Evolutionary conservation across 805 yeast species (phyloP), one percentile per base, ranked within the genome.

Genomic region (Schwanniomyces vanrijiae): DNA sequence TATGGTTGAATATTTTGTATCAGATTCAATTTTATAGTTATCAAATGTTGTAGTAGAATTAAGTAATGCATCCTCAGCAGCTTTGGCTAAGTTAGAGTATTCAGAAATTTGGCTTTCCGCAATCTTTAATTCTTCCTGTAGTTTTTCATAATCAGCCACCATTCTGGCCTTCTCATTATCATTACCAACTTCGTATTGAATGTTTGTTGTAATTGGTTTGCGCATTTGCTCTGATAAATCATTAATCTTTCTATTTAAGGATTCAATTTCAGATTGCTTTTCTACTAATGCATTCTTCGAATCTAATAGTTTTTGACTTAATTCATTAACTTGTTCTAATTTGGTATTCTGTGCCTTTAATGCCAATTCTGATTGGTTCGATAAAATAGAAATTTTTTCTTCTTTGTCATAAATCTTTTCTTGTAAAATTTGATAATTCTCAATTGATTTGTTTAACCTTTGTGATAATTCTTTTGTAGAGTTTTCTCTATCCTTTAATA

Each of bases 11-110:
- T 57, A 48, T 33, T 58, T 60, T 2, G 49, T 46, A 3, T 68
- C 68, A 13, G 56, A 45, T 6, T 68, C 65, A 5, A 19, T 43
- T 46, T 59, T 69, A 39, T 58, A 66, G n/a, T 60, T 56, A 24
- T 71, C 88, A 59, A 77, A 85, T 1, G 84, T 70, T 18, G 69
- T 67, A 24, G 80, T 82, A 49, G 88, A 69, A 40, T 75, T 71
- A 33, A 68, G 64, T 33, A 88, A 69, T 4, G 90, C 82, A 44
- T 78, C 80, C 58, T 88, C 95, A 3, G 89, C 81, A 11, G 86
- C 81, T 43, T 66, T 65, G 0, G 90, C 83, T 35, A 88, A 75
- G n/a, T 69, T 70, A 47, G 83, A 80, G 59, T 84, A 79, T 53
- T 85, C 83, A n/a, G 73, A 73, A 8, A 80, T 75, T 55, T 77